Evolutionary conservation across 306 rosid species (phyloP).

Genomic region (Sechiopsis laciniata): DNA sequence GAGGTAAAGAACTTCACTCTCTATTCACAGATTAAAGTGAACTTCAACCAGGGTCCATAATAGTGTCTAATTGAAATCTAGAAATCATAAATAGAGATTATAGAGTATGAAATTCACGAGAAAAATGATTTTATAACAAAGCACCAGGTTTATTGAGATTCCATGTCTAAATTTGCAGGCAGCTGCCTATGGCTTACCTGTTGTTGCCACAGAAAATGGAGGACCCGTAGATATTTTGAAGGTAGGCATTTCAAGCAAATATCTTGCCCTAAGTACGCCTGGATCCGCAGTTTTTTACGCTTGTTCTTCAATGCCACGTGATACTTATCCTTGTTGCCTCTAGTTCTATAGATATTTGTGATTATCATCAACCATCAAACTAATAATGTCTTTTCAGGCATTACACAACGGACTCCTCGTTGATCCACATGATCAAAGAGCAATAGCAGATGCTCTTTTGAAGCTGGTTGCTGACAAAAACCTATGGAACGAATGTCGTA

Average conservation of each 20-base stretch:
- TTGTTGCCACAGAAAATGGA: slow-evolving; percentile 80
- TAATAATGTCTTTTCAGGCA: slow-evolving; percentile 33
- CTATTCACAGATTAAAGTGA: neutral
- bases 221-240: slow-evolving; percentile 76
- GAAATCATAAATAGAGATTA: neutral
- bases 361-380: neutral
- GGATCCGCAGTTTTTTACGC: neutral
- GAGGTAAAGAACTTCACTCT: slow-evolving; percentile 39
- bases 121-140: neutral
- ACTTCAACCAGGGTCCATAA: neutral
- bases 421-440: slow-evolving; percentile 79
- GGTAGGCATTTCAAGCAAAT: slow-evolving; percentile 34
- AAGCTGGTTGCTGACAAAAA: slow-evolving; percentile 70
- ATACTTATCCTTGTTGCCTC: neutral
- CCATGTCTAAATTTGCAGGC: slow-evolving; percentile 41
- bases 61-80: neutral
- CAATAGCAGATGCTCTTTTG: slow-evolving; percentile 68
- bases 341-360: neutral
- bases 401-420: slow-evolving; percentile 65
- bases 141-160: neutral
- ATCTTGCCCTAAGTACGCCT: neutral
- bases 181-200: slow-evolving; percentile 81
- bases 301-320: neutral
- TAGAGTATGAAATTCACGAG: neutral
- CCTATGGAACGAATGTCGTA: slow-evolving; percentile 72